phyloP scores from a whole-genome alignment of 2,329 filamentous ascomycete species.

The Xylariales sp. region DNA sequence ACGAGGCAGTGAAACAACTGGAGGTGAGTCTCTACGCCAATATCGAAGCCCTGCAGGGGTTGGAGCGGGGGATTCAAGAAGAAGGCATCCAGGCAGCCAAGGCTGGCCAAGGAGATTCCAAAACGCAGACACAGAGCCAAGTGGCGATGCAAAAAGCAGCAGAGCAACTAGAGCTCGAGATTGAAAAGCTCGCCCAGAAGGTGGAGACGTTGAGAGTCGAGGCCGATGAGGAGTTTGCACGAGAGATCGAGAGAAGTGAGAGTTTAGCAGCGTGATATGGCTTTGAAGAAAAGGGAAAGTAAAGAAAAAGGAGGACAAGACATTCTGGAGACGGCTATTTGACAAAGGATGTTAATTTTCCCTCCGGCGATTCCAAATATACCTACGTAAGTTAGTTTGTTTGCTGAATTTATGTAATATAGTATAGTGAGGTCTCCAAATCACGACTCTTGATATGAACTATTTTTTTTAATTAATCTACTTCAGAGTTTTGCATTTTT shows the following conservation, averaged over 20 bases:
- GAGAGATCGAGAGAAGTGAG: slow-evolving; percentile 29
- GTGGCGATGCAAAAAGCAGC: too few species aligned
- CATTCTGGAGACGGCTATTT: too few species aligned
- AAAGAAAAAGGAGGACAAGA: too few species aligned
- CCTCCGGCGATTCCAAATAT: too few species aligned
- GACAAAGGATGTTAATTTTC: too few species aligned
- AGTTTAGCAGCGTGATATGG: not conserved
- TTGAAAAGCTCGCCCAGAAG: slow-evolving; percentile 17
- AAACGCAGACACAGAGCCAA: slow-evolving; percentile 7
- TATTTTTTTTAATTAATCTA: too few species aligned
- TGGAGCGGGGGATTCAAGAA: slow-evolving; percentile 8
- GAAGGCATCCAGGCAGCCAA: slow-evolving; percentile 9
- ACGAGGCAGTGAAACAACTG: slow-evolving; percentile 27
- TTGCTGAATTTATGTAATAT: too few species aligned
- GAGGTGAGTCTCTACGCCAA: slow-evolving; percentile 31
- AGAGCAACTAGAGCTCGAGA: slow-evolving; percentile 25
- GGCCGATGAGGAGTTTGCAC: slow-evolving; percentile 43
- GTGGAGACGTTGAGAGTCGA: slow-evolving; percentile 30
- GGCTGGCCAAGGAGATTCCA: slow-evolving; percentile 6
- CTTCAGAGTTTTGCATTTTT: too few species aligned
- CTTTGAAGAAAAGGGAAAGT: too few species aligned
- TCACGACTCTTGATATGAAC: too few species aligned
- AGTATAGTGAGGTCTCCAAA: too few species aligned
- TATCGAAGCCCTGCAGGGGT: not conserved
- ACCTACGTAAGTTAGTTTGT: too few species aligned